These are phyloP conservation scores for Fusarium nurragi DNA, from an alignment of 2,329 filamentous ascomycete genomes.

Conservation along the genomic window DNA sequence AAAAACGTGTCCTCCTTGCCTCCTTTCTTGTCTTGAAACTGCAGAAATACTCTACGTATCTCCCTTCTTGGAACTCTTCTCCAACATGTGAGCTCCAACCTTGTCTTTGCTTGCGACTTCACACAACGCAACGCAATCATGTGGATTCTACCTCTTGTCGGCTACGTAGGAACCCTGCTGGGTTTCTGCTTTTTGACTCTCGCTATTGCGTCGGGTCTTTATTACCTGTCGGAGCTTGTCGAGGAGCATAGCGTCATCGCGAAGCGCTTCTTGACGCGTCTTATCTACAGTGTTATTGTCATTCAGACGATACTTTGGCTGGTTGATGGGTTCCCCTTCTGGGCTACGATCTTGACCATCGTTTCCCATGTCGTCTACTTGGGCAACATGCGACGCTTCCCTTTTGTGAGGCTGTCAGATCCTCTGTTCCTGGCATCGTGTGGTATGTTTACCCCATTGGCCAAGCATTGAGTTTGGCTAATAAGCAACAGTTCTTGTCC, in stretches of 20 bases:
- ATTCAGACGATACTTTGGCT: conserved; percentile 79
- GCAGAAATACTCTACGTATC: conserved; percentile 15
- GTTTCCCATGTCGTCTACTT: conserved; percentile 85
- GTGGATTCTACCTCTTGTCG: conserved; percentile 95
- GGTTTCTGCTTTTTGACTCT: conserved; percentile 95
- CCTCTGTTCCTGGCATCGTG: conserved; percentile 88
- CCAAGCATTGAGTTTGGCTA: background rate
- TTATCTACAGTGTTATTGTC: conserved; percentile 85
- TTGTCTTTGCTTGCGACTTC: conserved; percentile 20
- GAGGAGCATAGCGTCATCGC: conserved; percentile 96
- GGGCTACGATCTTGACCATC: conserved; percentile 78
- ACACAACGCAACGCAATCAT: conserved; percentile 60
- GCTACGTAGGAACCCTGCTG: conserved; percentile 85
- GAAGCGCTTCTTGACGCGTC: conserved; percentile 82
- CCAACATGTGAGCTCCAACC: conserved; percentile 40
- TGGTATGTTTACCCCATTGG: conserved; percentile 58
- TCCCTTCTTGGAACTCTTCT: conserved; percentile 6
- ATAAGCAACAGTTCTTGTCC: conserved; percentile 72
- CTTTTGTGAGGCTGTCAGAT: conserved; percentile 85
- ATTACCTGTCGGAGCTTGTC: conserved; percentile 97
- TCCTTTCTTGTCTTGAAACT: conserved; percentile 21
- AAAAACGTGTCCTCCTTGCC: conserved; percentile 37
- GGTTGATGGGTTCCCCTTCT: conserved; percentile 86
- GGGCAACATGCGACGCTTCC: conserved; percentile 80
- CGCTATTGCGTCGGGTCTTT: conserved; percentile 96